A percentile compares a stretch with the other conserved stretches of the same genome.
Evolutionary conservation across 768 basidiomycete species (phyloP).

Genomic region (Cystofilobasidium ferigula): DNA sequence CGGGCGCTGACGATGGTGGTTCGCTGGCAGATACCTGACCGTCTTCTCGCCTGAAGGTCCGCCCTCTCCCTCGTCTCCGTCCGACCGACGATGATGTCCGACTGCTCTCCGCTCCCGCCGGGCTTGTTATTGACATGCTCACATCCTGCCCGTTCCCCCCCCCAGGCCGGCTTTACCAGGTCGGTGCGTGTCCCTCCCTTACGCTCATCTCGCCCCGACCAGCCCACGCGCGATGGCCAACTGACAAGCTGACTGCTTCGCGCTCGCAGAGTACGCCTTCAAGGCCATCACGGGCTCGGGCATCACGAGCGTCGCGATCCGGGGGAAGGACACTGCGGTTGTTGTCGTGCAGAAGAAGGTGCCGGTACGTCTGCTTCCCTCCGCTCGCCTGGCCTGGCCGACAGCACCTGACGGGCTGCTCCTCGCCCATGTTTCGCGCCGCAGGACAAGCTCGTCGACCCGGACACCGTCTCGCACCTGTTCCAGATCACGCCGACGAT

Average conservation of each 20-base stretch:
- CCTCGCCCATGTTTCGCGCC: neutral
- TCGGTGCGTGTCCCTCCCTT: constrained; percentile 47
- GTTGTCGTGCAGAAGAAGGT: constrained; percentile 98
- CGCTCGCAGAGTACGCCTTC: constrained; percentile 81
- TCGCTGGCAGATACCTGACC: constrained; percentile 60
- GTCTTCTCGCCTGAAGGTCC: constrained; percentile 90
- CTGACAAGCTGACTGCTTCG: neutral
- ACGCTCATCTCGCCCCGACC: too few species aligned
- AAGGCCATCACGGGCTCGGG: constrained; percentile 97
- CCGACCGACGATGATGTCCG: neutral
- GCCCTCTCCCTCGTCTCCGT: neutral
- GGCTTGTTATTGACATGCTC: neutral
- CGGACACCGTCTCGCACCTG: constrained; percentile 83
- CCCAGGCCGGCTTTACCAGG: constrained; percentile 73
- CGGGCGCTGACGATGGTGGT: neutral
- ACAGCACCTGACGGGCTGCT: neutral
- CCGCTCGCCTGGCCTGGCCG: neutral
- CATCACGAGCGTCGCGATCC: constrained; percentile 80
- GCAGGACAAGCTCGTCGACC: constrained; percentile 94
- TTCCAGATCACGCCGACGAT: constrained; percentile 94
- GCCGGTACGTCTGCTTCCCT: constrained; percentile 52
- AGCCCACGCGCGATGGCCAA: neutral
- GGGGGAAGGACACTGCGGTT: constrained; percentile 88
- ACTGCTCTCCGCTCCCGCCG: constrained; percentile 5
- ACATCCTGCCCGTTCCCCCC: neutral